Evolutionary conservation across 495 filamentous ascomycete genomes (phyloP).

Genomic region (Hypoxylon intermedium): DNA sequence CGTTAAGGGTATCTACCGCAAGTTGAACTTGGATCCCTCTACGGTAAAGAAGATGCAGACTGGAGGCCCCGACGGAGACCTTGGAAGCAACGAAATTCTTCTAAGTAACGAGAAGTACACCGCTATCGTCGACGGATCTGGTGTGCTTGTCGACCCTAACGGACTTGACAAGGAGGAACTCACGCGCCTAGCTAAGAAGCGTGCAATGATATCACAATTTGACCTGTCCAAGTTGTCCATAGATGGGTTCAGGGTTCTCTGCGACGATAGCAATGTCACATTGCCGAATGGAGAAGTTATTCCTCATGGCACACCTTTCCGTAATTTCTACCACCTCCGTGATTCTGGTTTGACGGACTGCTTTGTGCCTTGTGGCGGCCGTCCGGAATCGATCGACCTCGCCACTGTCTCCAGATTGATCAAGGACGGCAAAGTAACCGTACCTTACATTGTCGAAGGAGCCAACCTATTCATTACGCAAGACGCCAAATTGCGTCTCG

Average conservation of each 20-base stretch:
- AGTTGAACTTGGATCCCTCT: conserved; percentile 83
- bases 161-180: conserved; percentile 87
- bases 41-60: conserved; percentile 93
- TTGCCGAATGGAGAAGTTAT: conserved; percentile 87
- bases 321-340: conserved; percentile 94
- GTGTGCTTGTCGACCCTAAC: conserved; percentile 91
- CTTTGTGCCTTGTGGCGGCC: conserved; percentile 96
- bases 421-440: conserved; percentile 76
- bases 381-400: conserved; percentile 95
- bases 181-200: conserved; percentile 80
- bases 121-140: conserved; percentile 90
- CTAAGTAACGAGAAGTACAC: conserved; percentile 94
- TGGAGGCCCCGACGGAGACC: conserved; percentile 93
- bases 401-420: conserved; percentile 85
- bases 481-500: conserved; percentile 93
- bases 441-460: conserved; percentile 96
- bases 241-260: conserved; percentile 88
- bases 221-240: conserved; percentile 84
- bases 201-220: conserved; percentile 88
- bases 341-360: conserved; percentile 75
- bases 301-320: conserved; percentile 91
- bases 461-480: conserved; percentile 99
- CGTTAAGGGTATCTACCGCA: conserved; percentile 94
- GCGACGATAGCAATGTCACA: conserved; percentile 85
- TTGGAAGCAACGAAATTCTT: conserved; percentile 97